A percentile compares a stretch with the other conserved stretches of the same genome.
These are phyloP conservation scores for Gardenia jasminoides DNA, from an alignment of 257 asterid species.

Conservation along the genomic window DNA sequence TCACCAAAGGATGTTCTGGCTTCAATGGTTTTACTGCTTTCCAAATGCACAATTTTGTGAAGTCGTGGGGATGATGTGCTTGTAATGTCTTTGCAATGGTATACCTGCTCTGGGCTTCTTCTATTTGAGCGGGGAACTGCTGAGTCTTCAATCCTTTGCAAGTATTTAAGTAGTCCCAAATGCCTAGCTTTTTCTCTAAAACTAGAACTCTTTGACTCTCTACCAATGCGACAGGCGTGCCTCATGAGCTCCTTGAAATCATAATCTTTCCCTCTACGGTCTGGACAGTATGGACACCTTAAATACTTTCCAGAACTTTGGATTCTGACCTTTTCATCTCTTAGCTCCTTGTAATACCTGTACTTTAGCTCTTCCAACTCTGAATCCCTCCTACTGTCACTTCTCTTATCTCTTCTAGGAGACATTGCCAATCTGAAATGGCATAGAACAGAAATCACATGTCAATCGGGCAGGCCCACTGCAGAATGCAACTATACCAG, in stretches of 20 bases:
- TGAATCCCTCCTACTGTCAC: conserved; percentile 18
- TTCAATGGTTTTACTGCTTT: conserved; percentile 16
- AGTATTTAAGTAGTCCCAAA: conserved; percentile 58
- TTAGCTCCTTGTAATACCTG: conserved; percentile 51
- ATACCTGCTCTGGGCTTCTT: conserved; percentile 29
- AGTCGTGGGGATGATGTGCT: conserved; percentile 7
- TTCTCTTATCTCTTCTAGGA: conserved; percentile 32
- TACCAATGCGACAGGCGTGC: conserved; percentile 66
- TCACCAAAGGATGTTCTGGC: conserved; percentile 23
- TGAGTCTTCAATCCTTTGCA: conserved; percentile 47
- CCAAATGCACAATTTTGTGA: conserved; percentile 1
- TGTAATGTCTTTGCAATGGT: conserved; percentile 23
- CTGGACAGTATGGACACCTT: conserved; percentile 62
- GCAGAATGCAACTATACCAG: background rate
- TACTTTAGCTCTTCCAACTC: conserved; percentile 53
- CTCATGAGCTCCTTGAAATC: conserved; percentile 47
- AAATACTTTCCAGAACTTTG: conserved; percentile 45
- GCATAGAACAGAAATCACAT: background rate
- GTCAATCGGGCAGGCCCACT: background rate
- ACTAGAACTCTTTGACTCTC: conserved; percentile 63
- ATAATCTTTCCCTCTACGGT: conserved; percentile 47
- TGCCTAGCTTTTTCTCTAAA: conserved; percentile 63
- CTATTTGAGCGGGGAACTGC: conserved; percentile 23
- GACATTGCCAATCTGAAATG: conserved; percentile 51
- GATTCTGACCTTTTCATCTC: conserved; percentile 46